phyloP scores from a whole-genome alignment of 2,329 filamentous ascomycete species.

The Beauveria sp. region DNA sequence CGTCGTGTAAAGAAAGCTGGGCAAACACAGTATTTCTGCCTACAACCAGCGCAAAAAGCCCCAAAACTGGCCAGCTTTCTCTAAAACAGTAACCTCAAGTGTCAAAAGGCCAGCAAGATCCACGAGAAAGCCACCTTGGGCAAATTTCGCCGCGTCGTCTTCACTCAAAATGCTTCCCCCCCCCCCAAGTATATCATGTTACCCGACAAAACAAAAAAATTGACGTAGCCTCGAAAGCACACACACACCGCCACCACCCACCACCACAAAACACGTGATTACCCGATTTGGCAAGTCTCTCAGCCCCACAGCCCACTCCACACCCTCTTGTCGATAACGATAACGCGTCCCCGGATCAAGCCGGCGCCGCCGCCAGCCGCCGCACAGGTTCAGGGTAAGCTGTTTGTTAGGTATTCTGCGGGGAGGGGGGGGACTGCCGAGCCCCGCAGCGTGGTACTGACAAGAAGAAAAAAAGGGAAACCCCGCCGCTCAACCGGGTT shows the following conservation, averaged over 20 bases:
- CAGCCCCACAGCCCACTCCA: neutral
- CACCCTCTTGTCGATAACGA: conserved; percentile 8
- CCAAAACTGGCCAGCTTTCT: no score
- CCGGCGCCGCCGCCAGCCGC: neutral
- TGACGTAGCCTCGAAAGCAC: conserved; percentile 1
- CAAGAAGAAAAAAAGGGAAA: neutral
- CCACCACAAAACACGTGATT: conserved; percentile 2
- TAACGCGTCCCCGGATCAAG: conserved; percentile 9
- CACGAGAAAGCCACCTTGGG: no score
- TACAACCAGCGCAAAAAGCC: no score
- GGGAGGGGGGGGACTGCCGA: neutral
- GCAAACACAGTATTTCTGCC: no score
- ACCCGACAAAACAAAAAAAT: neutral
- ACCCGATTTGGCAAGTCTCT: conserved; percentile 1
- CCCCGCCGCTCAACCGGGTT: neutral
- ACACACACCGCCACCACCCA: neutral
- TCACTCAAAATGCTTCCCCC: no score
- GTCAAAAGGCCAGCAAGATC: no score
- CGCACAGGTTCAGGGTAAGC: neutral
- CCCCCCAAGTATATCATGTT: no score
- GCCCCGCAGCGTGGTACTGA: neutral
- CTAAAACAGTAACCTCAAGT: no score
- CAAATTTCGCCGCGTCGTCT: no score
- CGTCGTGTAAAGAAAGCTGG: no score
- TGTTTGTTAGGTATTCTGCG: neutral